phyloP scores from a whole-genome alignment of 1,284 basidiomycete species.

The Stereum hirsutum region DNA sequence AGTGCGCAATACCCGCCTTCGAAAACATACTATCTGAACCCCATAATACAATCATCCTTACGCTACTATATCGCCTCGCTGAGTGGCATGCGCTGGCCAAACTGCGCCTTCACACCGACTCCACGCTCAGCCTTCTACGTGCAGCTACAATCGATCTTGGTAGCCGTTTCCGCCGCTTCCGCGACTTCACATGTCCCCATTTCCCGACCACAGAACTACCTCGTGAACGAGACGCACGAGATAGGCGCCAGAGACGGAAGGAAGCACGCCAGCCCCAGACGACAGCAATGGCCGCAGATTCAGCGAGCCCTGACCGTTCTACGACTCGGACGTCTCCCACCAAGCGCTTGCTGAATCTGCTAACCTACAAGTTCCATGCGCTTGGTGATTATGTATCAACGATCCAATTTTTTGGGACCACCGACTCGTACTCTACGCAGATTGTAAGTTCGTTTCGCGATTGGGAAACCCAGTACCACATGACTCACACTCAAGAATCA shows the following conservation, averaged over 20 bases:
- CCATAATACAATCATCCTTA: no score
- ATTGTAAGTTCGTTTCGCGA: neutral
- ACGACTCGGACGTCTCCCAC: no score
- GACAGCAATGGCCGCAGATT: neutral
- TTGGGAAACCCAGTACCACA: neutral
- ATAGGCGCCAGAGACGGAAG: no score
- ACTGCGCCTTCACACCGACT: conserved; percentile 15
- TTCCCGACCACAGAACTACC: no score
- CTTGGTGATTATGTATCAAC: neutral
- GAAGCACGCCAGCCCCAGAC: no score
- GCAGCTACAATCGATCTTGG: conserved; percentile 10
- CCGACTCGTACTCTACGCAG: neutral
- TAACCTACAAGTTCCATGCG: conserved; percentile 2
- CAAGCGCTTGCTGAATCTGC: neutral
- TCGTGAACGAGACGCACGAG: no score
- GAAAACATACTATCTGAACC: no score
- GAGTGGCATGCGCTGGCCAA: conserved; percentile 18
- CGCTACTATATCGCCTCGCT: no score
- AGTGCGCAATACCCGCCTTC: no score
- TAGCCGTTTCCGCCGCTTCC: conserved; percentile 11
- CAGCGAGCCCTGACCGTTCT: no score
- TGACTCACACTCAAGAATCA: no score
- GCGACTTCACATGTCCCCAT: no score
- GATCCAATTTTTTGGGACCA: neutral
- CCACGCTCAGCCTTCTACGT: conserved; percentile 11